Percentiles rank a stretch among this genome's conserved stretches.
Conservation (phyloP, 2,329 filamentous ascomycete species). For the Monosporascus sp. region DNA sequence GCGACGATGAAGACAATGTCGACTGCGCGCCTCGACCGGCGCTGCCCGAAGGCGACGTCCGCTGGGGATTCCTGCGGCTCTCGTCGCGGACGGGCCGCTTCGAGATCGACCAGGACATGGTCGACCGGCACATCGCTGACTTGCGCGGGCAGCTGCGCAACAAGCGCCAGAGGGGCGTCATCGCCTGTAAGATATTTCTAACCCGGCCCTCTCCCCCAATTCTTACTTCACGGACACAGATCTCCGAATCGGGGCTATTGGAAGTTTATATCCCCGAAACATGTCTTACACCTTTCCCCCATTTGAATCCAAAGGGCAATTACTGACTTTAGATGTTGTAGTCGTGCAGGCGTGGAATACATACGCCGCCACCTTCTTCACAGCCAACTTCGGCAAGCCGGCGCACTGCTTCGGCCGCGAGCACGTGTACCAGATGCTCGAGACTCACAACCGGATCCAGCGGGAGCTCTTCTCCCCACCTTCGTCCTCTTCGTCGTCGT, state of each 20-base stretch:
- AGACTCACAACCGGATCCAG: slow-evolving; percentile 36
- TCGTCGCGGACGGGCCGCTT: slow-evolving; percentile 42
- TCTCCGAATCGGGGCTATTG: too few relatives aligned
- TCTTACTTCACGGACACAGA: too few relatives aligned
- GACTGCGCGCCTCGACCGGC: neutral
- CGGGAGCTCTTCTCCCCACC: slow-evolving; percentile 28
- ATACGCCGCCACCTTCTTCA: slow-evolving; percentile 41
- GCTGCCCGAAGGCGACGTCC: slow-evolving; percentile 47
- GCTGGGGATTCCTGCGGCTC: slow-evolving; percentile 51
- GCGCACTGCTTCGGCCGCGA: slow-evolving; percentile 38
- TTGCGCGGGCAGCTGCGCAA: slow-evolving; percentile 48
- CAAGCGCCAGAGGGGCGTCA: too few relatives aligned
- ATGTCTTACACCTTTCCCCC: too few relatives aligned
- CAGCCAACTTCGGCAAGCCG: slow-evolving; percentile 38
- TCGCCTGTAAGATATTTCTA: too few relatives aligned
- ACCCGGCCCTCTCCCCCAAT: too few relatives aligned
- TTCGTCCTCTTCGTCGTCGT: neutral
- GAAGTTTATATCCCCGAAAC: too few relatives aligned
- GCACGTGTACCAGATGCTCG: slow-evolving; percentile 37
- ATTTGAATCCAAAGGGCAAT: too few relatives aligned
- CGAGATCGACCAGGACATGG: slow-evolving; percentile 46
- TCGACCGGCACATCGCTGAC: slow-evolving; percentile 49
- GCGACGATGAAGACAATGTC: neutral
- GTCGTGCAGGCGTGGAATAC: slow-evolving; percentile 38
- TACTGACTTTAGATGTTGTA: too few relatives aligned